phyloP scores from a whole-genome alignment of 1,139 yeast species.

The Magnusiomyces suaveolens region DNA sequence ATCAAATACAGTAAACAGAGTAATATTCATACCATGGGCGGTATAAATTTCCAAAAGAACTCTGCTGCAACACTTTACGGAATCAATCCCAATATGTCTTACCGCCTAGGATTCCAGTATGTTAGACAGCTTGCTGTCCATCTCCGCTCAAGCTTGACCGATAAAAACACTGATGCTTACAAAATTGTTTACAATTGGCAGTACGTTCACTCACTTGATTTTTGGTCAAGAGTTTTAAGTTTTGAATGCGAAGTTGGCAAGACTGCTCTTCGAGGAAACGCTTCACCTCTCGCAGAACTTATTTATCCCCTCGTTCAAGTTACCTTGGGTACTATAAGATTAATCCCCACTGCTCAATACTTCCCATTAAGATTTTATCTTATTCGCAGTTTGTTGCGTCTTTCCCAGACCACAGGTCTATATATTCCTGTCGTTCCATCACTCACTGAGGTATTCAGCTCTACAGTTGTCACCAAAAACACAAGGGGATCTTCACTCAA shows the following conservation, averaged over 20 bases:
- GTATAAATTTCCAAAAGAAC: constrained; percentile 83
- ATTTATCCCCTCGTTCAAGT: constrained; percentile 95
- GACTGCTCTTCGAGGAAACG: constrained; percentile 35
- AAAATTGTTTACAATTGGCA: constrained; percentile 87
- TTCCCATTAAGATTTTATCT: constrained; percentile 90
- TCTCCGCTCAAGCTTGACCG: constrained; percentile 71
- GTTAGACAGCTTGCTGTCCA: constrained; percentile 91
- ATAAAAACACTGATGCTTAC: constrained; percentile 47
- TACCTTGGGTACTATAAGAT: constrained; percentile 78
- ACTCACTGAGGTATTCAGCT: constrained; percentile 67
- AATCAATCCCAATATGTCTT: constrained; percentile 61
- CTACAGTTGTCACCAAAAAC: constrained; percentile 65
- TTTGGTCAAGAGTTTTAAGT: constrained; percentile 88
- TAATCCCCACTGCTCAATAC: constrained; percentile 88
- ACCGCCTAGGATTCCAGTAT: constrained; percentile 86
- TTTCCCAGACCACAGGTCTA: constrained; percentile 81
- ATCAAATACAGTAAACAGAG: constrained; percentile 76
- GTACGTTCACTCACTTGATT: constrained; percentile 86
- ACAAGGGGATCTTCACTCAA: constrained; percentile 52
- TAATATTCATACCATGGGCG: constrained; percentile 73
- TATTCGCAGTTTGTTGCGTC: constrained; percentile 67
- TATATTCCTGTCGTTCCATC: constrained; percentile 88
- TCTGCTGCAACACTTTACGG: constrained; percentile 68
- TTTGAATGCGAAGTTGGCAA: constrained; percentile 53
- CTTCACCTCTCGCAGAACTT: constrained; percentile 66